Evolutionary conservation across 805 yeast genomes (phyloP).

Genomic region (Peterozyma xylosa): DNA sequence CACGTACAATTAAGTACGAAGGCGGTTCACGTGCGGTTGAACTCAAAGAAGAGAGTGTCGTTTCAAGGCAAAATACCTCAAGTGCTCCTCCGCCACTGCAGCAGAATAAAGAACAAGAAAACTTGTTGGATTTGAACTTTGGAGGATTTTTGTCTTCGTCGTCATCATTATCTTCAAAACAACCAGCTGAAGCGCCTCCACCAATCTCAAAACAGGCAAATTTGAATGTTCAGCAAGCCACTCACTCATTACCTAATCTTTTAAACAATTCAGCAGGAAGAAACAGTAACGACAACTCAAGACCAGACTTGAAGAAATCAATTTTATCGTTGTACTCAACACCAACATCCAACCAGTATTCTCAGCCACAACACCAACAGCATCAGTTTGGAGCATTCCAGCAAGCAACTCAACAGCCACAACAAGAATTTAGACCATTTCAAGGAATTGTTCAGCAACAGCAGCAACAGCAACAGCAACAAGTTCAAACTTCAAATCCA

Average conservation of each 20-base stretch:
- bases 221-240: constrained; percentile 4
- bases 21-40: neutral
- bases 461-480: constrained; percentile 7
- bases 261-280: constrained; percentile 6
- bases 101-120: constrained; percentile 5
- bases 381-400: constrained; percentile 13
- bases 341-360: constrained; percentile 67
- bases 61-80: neutral
- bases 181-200: constrained; percentile 2
- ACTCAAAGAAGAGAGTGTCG: neutral
- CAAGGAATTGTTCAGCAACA: constrained; percentile 8
- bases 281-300: constrained; percentile 10
- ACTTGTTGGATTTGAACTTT: constrained; percentile 22
- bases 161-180: constrained; percentile 9
- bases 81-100: neutral
- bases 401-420: constrained; percentile 5
- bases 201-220: constrained; percentile 7
- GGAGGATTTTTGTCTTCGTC: constrained; percentile 18
- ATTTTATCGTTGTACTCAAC: constrained; percentile 82
- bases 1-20: constrained; percentile 27
- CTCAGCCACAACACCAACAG: constrained; percentile 42
- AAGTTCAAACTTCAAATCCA: constrained; percentile 10
- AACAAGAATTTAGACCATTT: constrained; percentile 7
- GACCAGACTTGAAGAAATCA: constrained; percentile 89
- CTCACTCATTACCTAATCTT: constrained; percentile 6